Conservation (phyloP, 176 grass and related monocot species). For the Carex myosuroides region DNA sequence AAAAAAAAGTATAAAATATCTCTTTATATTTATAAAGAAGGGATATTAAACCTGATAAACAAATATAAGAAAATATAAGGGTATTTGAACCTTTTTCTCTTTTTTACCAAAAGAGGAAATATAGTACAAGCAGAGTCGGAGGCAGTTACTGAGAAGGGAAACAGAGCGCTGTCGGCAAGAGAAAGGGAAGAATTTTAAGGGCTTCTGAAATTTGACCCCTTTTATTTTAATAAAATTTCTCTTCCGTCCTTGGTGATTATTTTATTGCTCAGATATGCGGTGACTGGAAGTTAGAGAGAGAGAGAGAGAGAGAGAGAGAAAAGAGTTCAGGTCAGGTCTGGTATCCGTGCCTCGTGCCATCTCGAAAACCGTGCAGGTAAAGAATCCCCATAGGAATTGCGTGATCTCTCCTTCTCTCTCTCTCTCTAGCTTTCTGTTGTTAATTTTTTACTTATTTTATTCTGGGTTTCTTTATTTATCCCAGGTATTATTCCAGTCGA, state of each 20-base stretch:
- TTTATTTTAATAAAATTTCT: not conserved
- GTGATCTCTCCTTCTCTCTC: constrained; percentile 17
- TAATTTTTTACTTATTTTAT: not conserved
- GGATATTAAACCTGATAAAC: too few relatives aligned
- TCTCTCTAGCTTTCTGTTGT: not conserved
- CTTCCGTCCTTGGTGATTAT: not conserved
- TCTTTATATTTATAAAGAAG: too few relatives aligned
- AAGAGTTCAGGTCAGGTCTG: constrained; percentile 11
- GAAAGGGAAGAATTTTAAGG: constrained; percentile 6
- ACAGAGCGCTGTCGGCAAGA: constrained; percentile 12
- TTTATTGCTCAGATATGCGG: constrained; percentile 4
- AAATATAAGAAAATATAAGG: too few relatives aligned
- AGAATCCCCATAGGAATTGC: constrained; percentile 22
- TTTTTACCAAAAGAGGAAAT: not conserved
- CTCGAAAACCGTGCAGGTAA: constrained; percentile 24
- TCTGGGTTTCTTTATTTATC: constrained; percentile 4
- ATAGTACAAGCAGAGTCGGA: not conserved
- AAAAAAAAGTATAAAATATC: too few relatives aligned
- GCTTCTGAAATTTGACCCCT: constrained; percentile 9
- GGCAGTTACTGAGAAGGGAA: not conserved
- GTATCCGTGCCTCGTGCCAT: constrained; percentile 29
- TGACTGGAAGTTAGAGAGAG: constrained; percentile 7
- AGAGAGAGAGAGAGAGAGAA: constrained; percentile 1
- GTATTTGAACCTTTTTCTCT: too few relatives aligned
- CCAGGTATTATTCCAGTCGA: constrained; percentile 15